Evolutionary conservation across 257 asterid genomes (phyloP), one percentile per base, ranked within the genome.

Genomic region (Phtheirospermum japonicum): DNA sequence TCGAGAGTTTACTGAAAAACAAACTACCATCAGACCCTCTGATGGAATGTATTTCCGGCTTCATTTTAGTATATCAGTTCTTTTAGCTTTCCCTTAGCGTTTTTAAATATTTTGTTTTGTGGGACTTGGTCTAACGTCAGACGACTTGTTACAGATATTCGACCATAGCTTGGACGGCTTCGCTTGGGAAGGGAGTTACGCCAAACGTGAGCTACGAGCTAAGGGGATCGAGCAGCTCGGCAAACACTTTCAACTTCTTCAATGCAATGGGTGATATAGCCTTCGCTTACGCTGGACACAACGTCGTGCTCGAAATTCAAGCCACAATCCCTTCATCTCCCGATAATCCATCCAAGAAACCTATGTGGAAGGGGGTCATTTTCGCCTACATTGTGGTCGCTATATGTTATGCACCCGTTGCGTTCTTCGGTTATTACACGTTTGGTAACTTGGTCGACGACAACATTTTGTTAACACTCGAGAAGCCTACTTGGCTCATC

Each of bases 211-310:
- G 75, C 74, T 89, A 86, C 23, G 73, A 4, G 2, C 53, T 67
- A 5, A 74, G 71, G 43, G 71, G 81, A 0, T 4, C 12, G 6
- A 66, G 33, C 48, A 4, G 63, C 1, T 0, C 68, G 0, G 89
- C 53, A 0, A 75, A 69, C 1, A 70, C 59, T 0, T 75, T 85
- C 16, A 70, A 77, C 62, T 80, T 82, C 67, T 79, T 87, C 12
- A 80, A 65, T 7, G 94, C 94, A 0, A 20, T 87, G 64, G 97
- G 97, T 0, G 86, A 85, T 9, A 61, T 82, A 0, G 90, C 82
- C 0, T 90, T 90, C 36, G 88, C 95, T n/a, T 90, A 70, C 5
- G 95, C 95, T 0, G 96, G 90, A 0, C 95, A 89, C 59, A 85
- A 79, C 19, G 89, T 88, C 43, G 92, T 82, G 45, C 48, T 88